These are phyloP conservation scores for Leccinum boreale DNA, from an alignment of 768 basidiomycete species.

Conservation along the genomic window DNA sequence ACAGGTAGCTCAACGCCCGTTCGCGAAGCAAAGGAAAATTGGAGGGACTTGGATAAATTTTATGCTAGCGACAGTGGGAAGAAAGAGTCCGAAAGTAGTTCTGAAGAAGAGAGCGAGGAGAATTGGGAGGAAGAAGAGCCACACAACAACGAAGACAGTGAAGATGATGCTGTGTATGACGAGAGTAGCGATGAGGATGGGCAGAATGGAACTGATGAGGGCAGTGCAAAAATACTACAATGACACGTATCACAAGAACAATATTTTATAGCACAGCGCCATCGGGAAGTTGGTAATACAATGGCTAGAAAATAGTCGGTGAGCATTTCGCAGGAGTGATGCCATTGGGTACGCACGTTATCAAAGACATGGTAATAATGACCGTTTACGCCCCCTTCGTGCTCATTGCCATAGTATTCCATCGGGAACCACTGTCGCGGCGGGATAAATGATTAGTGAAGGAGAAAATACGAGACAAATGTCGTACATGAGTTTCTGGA, in stretches of 20 bases:
- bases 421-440: constrained; percentile 68
- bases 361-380: constrained; percentile 78
- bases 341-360: constrained; percentile 44
- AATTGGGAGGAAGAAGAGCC: constrained; percentile 23
- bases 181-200: constrained; percentile 18
- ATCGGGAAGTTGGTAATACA: constrained; percentile 52
- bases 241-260: constrained; percentile 1
- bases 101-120: constrained; percentile 34
- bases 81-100: constrained; percentile 31
- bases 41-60: constrained; percentile 69
- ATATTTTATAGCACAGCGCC: constrained; percentile 36
- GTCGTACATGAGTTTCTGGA: constrained; percentile 57
- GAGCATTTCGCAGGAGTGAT: background rate
- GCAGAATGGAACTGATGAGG: constrained; percentile 19
- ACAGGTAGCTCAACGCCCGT: constrained; percentile 44
- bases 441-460: background rate
- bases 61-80: constrained; percentile 48
- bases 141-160: constrained; percentile 28
- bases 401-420: constrained; percentile 58
- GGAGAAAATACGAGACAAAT: background rate
- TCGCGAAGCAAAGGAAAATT: constrained; percentile 44
- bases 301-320: constrained; percentile 33
- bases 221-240: constrained; percentile 8
- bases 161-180: constrained; percentile 23
- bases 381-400: constrained; percentile 57